phyloP scores from a whole-genome alignment of 495 filamentous ascomycete species.

The Rostrohypoxylon terebratum region DNA sequence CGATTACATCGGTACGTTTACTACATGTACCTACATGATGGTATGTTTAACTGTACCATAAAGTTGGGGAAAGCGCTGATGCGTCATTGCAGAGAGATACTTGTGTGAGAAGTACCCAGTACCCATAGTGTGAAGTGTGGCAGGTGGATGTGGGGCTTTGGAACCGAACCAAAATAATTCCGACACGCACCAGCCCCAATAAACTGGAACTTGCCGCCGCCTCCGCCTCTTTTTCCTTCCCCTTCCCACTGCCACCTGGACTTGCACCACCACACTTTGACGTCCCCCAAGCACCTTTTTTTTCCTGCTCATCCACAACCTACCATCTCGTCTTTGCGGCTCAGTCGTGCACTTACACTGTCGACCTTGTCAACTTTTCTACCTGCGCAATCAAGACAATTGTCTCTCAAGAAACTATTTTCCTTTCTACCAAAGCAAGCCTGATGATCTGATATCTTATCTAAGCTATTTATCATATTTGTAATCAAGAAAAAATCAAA shows the following conservation, averaged over 20 bases:
- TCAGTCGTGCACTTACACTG: conserved; percentile 52
- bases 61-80: background rate
- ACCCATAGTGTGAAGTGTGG: background rate
- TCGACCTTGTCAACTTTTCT: conserved; percentile 29
- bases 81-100: conserved; percentile 12
- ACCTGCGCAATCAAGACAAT: conserved; percentile 34
- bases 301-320: conserved; percentile 52
- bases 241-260: conserved; percentile 49
- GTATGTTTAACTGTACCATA: conserved; percentile 10
- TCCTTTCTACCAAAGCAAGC: background rate
- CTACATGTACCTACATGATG: background rate
- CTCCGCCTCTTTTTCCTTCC: conserved; percentile 47
- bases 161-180: conserved; percentile 44
- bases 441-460: conserved; percentile 2
- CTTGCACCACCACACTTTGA: conserved; percentile 54
- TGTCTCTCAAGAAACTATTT: conserved; percentile 2
- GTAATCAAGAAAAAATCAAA: conserved; percentile 19
- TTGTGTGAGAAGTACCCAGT: conserved; percentile 23
- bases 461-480: conserved; percentile 19
- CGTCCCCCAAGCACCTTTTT: conserved; percentile 49
- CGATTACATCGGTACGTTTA: background rate
- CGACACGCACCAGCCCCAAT: conserved; percentile 46
- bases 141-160: background rate
- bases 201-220: conserved; percentile 45
- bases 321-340: conserved; percentile 50